Evolutionary conservation across 306 rosid genomes (phyloP).

Genomic region (Crataegus laevigata): DNA sequence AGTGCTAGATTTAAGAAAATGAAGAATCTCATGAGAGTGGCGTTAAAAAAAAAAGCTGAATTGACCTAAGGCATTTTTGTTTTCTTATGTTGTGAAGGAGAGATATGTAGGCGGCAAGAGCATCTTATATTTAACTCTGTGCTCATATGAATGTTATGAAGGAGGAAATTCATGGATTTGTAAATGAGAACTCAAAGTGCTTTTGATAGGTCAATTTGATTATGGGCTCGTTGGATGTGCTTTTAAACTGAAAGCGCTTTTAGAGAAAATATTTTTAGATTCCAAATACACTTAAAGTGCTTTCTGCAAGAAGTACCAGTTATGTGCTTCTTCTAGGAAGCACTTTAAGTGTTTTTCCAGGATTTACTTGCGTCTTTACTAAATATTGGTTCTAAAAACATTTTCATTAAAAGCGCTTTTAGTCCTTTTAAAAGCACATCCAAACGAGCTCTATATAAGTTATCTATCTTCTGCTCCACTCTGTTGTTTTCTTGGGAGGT

Average conservation of each 20-base stretch:
- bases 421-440: too few species aligned
- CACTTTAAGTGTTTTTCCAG: too few species aligned
- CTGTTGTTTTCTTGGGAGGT: neutral
- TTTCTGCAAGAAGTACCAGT: too few species aligned
- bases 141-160: neutral
- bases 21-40: neutral
- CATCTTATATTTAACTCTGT: neutral
- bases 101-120: neutral
- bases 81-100: neutral
- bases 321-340: too few species aligned
- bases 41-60: neutral
- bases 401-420: too few species aligned
- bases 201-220: constrained; percentile 2
- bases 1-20: neutral
- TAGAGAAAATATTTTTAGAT: too few species aligned
- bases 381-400: too few species aligned
- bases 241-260: too few species aligned
- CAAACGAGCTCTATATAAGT: too few species aligned
- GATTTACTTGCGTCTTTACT: too few species aligned
- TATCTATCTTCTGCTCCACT: neutral
- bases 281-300: too few species aligned
- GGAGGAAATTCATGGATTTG: neutral
- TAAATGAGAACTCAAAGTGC: neutral
- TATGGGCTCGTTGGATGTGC: too few species aligned
- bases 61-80: neutral